phyloP scores from a whole-genome alignment of 108 stramenopile genomes.

The Stephanodiscus triporus region DNA sequence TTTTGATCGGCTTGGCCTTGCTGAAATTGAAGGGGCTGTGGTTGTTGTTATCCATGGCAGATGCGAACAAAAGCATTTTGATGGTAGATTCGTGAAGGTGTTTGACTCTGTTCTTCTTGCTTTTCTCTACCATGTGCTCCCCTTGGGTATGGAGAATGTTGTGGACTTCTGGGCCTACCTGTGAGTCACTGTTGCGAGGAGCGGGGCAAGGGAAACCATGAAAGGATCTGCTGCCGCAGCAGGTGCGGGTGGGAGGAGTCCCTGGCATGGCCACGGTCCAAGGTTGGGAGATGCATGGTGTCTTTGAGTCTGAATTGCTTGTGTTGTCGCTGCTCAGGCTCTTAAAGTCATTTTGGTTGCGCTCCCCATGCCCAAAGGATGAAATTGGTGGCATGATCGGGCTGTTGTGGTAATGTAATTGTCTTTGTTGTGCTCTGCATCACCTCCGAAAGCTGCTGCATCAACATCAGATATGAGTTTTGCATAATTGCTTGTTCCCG shows the following conservation, averaged over 20 bases:
- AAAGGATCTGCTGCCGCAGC: neutral
- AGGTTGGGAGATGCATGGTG: neutral
- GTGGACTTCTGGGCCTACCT: neutral
- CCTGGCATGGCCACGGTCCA: neutral
- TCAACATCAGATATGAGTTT: neutral
- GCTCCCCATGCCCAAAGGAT: slow-evolving; percentile 2
- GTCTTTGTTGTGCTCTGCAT: too few species aligned
- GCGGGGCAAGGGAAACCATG: neutral
- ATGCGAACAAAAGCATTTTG: too few species aligned
- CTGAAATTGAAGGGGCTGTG: neutral
- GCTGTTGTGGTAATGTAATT: too few species aligned
- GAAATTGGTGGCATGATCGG: neutral
- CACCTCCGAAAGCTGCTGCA: neutral
- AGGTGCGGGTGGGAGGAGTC: neutral
- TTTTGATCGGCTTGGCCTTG: neutral
- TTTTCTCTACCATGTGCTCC: neutral
- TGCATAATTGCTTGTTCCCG: neutral
- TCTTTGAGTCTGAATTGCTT: neutral
- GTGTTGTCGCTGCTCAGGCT: neutral
- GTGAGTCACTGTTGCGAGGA: neutral
- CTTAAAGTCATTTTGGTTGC: neutral
- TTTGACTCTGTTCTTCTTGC: neutral
- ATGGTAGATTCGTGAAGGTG: neutral
- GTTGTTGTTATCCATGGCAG: too few species aligned
- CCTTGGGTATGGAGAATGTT: neutral